Base-by-base conservation (phyloP, 164 flowering plant species). In the Chloranthus sessilifolius region DNA sequence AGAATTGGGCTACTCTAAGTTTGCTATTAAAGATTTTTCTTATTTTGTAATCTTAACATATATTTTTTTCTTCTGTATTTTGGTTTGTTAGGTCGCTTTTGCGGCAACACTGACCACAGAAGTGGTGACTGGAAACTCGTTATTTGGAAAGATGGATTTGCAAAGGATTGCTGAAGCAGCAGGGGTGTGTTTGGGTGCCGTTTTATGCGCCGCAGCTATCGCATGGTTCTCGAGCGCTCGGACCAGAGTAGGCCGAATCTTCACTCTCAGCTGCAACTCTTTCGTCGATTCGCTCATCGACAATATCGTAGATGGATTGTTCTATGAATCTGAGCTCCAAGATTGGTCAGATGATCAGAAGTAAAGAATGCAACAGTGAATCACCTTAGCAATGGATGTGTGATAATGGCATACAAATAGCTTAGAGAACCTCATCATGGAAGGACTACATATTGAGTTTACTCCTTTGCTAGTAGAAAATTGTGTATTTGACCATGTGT, bases 221-320 rank as follows among this genome's bases (percentile, higher is more conserved):
- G 98, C 95, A 4, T 90, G 75, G 71, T 56, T 81, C 35, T 77
- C 98, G 1, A 80, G 78, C 33, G 73, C 76, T n/a, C 61, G 95
- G 12, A 75, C 39, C 43, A 70, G 69, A 42, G 95, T 90, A 0
- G 95, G 85, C 14, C 64, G 73, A 8, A 77, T 90, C 37, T 78
- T 90, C 70, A 71, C 71, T 7, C 8, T 75, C 37, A 48, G 78
- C 4, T 86, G 89, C 68, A 87, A 79, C 68, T 21, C 81, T 0
- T 82, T 90, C 53, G 79, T 90, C 11, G 95, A 87, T 49, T 71
- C 91, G 9, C 68, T 90, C 9, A 78, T 90, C 33, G 95, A 90
- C 48, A 76, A 81, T 43, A 69, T 90, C 16, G 62, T 90, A 7
- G 95, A 87, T 49, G 95, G 98, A 7, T 50, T 90, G 59, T 90